phyloP scores from a whole-genome alignment of 2,329 filamentous ascomycete species.

The Celoporthe dispersa region DNA sequence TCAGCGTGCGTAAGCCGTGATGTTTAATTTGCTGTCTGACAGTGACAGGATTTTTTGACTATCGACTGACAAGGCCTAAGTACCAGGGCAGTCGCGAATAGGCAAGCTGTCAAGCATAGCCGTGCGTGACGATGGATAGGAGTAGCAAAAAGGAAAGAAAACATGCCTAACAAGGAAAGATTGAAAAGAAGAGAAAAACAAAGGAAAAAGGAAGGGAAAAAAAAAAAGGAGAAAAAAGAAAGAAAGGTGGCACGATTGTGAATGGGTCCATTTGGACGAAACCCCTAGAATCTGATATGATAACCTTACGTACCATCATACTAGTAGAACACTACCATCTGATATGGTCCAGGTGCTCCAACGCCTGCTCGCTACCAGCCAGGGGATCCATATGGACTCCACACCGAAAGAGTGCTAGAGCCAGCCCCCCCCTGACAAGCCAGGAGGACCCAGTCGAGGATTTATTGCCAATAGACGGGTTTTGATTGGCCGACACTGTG shows the following conservation, averaged over 20 bases:
- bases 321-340: constrained; percentile 1
- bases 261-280: not conserved
- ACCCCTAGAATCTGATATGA: not conserved
- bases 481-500: not conserved
- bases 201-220: not conserved
- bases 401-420: not conserved
- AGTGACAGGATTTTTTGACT: not conserved
- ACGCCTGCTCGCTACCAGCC: not conserved
- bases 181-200: not conserved
- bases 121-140: not conserved
- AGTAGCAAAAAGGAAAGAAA: not conserved
- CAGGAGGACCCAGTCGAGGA: not conserved
- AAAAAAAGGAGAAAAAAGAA: not conserved
- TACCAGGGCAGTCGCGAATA: not conserved
- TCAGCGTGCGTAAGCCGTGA: not conserved
- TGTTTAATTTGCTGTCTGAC: not conserved
- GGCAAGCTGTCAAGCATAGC: not conserved
- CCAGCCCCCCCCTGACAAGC: constrained; percentile 1
- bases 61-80: not conserved
- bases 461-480: not conserved
- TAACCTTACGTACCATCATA: not conserved
- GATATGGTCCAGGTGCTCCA: not conserved
- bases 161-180: not conserved
- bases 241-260: not conserved
- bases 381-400: constrained; percentile 2